A percentile compares a stretch with the other conserved stretches of the same genome.
Conservation (phyloP, 2,329 filamentous ascomycete species). For the Periglandula ipomoeae region DNA sequence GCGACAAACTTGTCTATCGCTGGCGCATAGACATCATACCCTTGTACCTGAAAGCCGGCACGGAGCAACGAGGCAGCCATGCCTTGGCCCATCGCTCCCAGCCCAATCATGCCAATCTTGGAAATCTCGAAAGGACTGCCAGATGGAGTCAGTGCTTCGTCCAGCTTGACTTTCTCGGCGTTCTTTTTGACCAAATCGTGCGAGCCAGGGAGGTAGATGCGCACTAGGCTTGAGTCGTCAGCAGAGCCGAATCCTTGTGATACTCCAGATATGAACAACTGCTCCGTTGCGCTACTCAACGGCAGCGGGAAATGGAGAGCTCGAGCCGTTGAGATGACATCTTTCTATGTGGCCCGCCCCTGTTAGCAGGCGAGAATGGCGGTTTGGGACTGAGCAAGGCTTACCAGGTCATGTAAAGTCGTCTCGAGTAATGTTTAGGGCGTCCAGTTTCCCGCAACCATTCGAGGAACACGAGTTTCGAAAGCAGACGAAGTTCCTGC, state of each 20-base stretch:
- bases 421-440: constrained; percentile 25
- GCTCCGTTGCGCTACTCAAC: constrained; percentile 24
- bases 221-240: constrained; percentile 20
- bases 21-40: constrained; percentile 22
- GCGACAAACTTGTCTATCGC: constrained; percentile 21
- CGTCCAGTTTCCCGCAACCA: constrained; percentile 40
- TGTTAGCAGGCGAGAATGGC: not conserved
- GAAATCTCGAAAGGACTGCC: constrained; percentile 15
- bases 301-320: constrained; percentile 25
- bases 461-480: constrained; percentile 43
- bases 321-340: constrained; percentile 20
- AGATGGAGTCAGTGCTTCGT: constrained; percentile 12
- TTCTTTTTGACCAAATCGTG: constrained; percentile 11
- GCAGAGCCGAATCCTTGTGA: constrained; percentile 19
- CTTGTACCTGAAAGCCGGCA: constrained; percentile 22
- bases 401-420: constrained; percentile 25
- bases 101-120: constrained; percentile 26
- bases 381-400: constrained; percentile 10
- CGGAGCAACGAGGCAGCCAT: constrained; percentile 26
- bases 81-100: constrained; percentile 29
- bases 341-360: not conserved
- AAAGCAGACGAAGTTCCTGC: constrained; percentile 42
- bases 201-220: constrained; percentile 14
- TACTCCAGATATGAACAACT: constrained; percentile 19
- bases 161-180: constrained; percentile 3